A percentile compares a stretch with the other conserved stretches of the same genome.
These are phyloP conservation scores for Chlorophyllum brunneum DNA, from an alignment of 768 basidiomycete genomes.

Conservation along the genomic window DNA sequence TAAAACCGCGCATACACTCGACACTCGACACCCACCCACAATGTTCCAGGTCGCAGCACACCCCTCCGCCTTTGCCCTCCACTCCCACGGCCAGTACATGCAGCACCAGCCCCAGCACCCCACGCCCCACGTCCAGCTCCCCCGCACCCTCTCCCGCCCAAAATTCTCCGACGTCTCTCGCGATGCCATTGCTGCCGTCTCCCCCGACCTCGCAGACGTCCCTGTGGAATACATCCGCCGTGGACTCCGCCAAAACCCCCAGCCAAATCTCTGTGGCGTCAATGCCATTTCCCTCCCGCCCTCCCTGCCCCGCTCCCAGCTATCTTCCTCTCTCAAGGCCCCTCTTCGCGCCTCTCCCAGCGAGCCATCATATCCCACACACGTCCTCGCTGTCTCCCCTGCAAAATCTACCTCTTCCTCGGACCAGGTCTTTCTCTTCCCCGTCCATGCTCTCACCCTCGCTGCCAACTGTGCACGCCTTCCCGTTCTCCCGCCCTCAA, in stretches of 20 bases:
- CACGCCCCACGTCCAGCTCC: conserved; percentile 52
- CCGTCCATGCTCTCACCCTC: conserved; percentile 59
- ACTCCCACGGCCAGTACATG: conserved; percentile 31
- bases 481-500: conserved; percentile 42
- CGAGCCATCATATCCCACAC: conserved; percentile 44
- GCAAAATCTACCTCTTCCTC: conserved; percentile 34
- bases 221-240: conserved; percentile 69
- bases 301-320: conserved; percentile 61
- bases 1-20: conserved; percentile 7
- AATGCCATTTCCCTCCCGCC: conserved; percentile 48
- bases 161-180: conserved; percentile 51
- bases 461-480: conserved; percentile 58
- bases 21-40: conserved; percentile 9
- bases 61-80: conserved; percentile 35
- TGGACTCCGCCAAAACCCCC: conserved; percentile 45
- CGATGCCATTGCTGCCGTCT: conserved; percentile 57
- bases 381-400: conserved; percentile 53
- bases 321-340: conserved; percentile 56
- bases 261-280: conserved; percentile 51
- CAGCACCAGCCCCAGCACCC: conserved; percentile 17
- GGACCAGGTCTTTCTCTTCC: conserved; percentile 48
- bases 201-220: conserved; percentile 62
- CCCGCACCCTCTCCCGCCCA: conserved; percentile 67
- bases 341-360: conserved; percentile 29
- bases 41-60: conserved; percentile 51